Conservation (phyloP, 495 filamentous ascomycete species). For the Penicillium cataractarum region DNA sequence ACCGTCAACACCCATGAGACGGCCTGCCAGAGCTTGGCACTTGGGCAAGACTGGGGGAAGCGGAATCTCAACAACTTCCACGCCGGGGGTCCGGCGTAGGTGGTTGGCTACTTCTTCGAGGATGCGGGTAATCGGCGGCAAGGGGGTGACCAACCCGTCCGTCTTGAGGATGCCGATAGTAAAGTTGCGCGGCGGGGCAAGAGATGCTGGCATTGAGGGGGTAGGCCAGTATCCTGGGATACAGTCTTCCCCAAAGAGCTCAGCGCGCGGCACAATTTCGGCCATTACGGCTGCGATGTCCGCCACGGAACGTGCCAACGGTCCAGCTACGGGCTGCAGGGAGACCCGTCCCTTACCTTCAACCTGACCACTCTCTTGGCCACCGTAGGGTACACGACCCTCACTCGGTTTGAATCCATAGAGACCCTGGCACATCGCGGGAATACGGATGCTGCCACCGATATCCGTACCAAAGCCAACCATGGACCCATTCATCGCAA, state of each 20-base stretch:
- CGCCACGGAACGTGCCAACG: conserved; percentile 46
- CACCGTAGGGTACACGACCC: conserved; percentile 57
- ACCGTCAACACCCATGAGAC: conserved; percentile 61
- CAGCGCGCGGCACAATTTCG: conserved; percentile 50
- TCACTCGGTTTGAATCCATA: conserved; percentile 63
- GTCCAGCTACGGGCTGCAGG: conserved; percentile 55
- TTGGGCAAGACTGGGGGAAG: conserved; percentile 49
- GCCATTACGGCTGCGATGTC: conserved; percentile 54
- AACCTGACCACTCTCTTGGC: conserved; percentile 49
- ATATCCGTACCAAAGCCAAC: conserved; percentile 71
- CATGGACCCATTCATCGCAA: conserved; percentile 63
- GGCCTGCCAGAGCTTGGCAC: conserved; percentile 58
- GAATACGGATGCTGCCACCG: conserved; percentile 65
- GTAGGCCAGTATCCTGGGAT: conserved; percentile 54
- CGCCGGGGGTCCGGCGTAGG: conserved; percentile 45
- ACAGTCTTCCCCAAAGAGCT: conserved; percentile 53
- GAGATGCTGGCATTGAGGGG: conserved; percentile 19
- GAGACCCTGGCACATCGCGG: conserved; percentile 60
- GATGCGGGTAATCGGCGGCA: conserved; percentile 59
- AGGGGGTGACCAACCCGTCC: conserved; percentile 60
- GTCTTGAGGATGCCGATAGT: conserved; percentile 59
- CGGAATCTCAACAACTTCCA: conserved; percentile 59
- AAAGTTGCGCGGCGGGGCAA: conserved; percentile 32
- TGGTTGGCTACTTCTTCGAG: conserved; percentile 54
- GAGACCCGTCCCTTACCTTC: conserved; percentile 42